These are phyloP conservation scores for Puccinia hordei DNA, from an alignment of 1,284 basidiomycete genomes.

Conservation along the genomic window DNA sequence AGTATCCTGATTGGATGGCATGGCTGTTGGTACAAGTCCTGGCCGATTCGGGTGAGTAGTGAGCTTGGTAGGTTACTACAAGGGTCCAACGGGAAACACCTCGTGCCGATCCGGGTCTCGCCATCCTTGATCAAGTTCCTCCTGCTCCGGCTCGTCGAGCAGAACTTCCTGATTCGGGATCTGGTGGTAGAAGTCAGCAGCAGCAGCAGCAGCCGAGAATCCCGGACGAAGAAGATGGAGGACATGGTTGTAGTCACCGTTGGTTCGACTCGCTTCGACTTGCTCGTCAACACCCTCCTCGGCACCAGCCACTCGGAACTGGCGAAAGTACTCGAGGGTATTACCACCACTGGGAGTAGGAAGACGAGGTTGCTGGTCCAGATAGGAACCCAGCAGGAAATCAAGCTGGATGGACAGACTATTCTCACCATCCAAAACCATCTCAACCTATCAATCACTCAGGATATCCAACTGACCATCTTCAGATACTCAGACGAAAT, in stretches of 20 bases:
- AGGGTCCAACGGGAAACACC: slow-evolving; percentile 69
- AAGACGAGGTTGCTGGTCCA: neutral
- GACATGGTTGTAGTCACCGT: slow-evolving; percentile 7
- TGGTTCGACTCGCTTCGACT: slow-evolving; percentile 14
- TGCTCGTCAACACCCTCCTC: neutral
- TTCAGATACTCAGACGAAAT: slow-evolving; percentile 20
- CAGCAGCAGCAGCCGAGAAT: neutral
- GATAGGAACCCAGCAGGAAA: neutral
- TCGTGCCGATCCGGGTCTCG: neutral
- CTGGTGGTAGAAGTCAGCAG: too few relatives aligned
- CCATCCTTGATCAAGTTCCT: too few relatives aligned
- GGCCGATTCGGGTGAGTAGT: slow-evolving; percentile 74
- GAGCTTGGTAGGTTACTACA: slow-evolving; percentile 82
- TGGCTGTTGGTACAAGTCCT: slow-evolving; percentile 73
- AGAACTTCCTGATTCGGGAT: neutral
- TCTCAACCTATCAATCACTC: neutral
- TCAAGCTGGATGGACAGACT: neutral
- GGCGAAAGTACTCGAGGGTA: too few relatives aligned
- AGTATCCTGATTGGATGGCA: slow-evolving; percentile 85
- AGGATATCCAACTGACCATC: neutral
- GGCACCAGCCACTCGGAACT: neutral
- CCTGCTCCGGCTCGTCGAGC: too few relatives aligned
- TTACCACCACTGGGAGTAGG: neutral
- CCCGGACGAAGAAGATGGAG: neutral
- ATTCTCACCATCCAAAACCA: neutral